Percentiles rank a stretch among this genome's conserved stretches.
Conservation (phyloP, 208 protist species). For the Leishmania aethiopica region DNA sequence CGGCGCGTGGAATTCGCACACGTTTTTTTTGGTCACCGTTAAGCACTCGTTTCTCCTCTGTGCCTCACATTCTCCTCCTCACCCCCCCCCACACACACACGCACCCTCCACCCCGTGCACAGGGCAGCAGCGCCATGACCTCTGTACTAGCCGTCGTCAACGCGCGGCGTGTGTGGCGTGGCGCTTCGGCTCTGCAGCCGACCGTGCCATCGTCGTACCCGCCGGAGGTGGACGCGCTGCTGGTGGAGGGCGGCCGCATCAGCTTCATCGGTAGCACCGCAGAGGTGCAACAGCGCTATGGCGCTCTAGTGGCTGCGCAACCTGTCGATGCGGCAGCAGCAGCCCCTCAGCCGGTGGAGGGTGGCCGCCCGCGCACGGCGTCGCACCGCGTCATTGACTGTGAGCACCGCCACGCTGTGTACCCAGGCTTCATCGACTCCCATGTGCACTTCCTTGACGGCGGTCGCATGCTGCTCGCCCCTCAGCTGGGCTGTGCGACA, state of each 20-base stretch:
- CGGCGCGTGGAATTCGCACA: background rate
- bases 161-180: constrained; percentile 46
- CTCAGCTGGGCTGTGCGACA: constrained; percentile 30
- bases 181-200: constrained; percentile 35
- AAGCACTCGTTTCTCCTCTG: background rate
- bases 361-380: constrained; percentile 29
- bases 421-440: constrained; percentile 71
- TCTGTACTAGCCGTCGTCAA: constrained; percentile 55
- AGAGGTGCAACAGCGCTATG: constrained; percentile 35
- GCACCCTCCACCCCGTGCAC: background rate
- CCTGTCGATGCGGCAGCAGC: constrained; percentile 11
- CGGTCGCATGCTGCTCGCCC: constrained; percentile 35
- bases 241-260: constrained; percentile 47
- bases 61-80: background rate
- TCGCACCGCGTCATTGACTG: constrained; percentile 51
- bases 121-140: constrained; percentile 17
- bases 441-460: constrained; percentile 69
- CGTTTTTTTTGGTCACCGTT: background rate
- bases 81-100: no score
- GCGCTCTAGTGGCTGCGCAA: constrained; percentile 13
- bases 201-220: constrained; percentile 29
- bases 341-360: constrained; percentile 19
- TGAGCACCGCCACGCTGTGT: constrained; percentile 31
- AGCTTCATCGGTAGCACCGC: constrained; percentile 36
- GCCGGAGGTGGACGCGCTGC: constrained; percentile 38